Base-by-base conservation (phyloP, 495 filamentous ascomycete genomes). In the Penicillium desertorum region DNA sequence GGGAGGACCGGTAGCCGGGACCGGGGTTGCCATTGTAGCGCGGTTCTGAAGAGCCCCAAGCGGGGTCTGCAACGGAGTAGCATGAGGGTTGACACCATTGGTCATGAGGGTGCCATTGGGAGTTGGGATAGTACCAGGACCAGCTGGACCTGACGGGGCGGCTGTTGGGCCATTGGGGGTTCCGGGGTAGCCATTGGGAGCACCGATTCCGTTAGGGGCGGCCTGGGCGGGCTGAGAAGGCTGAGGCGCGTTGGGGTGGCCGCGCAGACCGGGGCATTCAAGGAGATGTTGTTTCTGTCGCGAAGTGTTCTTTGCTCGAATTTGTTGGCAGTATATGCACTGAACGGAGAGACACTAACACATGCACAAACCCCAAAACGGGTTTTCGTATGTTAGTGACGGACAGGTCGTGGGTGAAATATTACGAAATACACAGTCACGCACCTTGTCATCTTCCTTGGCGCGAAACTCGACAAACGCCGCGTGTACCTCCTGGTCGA, bases 361-460 rank as follows among this genome's bases (percentile, higher is more conserved):
- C 43, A 51, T 49, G 41, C 32, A 63, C 25, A 51, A 65, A 58
- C 50, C 51, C 60, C 54, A 59, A 64, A 59, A 65, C 52, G 57
- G 61, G 42, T 44, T 63, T 63, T 64, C 49, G 64, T 63, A 69
- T 68, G 71, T 74, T 66, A 69, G 66, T 67, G 66, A 67, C 63
- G 61, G 48, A 59, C 59, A 60, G 54, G 62, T 62, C 60, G 62
- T 67, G 58, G 52, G 61, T 72, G 70, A 72, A 74, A 76, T 72
- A 74, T 77, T 75, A 77, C 76, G 74, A 76, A 75, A 77, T 75
- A 77, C 73, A 56, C 60, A 72, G 68, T 74, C 69, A 78, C 74
- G 65, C 73, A 81, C 80, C 78, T 83, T 83, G 69, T 83, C 80
- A 70, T 81, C 79, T 75, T 83, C 80, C 70, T 83, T 83, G 73